Percentiles rank a stretch among this genome's conserved stretches.
Conservation (phyloP, 495 filamentous ascomycete genomes). For the Chaetomium cochliodes region DNA sequence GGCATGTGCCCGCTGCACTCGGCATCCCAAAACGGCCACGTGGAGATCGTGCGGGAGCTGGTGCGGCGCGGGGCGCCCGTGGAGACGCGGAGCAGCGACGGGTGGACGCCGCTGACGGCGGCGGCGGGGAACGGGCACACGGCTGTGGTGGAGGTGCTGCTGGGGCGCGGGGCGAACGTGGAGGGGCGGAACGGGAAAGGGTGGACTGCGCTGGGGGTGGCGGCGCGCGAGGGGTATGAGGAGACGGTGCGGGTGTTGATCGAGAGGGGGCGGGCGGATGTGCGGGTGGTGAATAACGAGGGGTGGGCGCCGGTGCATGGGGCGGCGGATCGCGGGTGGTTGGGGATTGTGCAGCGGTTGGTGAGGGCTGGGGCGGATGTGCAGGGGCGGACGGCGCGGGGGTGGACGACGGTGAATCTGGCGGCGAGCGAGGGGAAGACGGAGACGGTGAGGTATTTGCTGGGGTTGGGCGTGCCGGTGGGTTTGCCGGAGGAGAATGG, state of each 20-base stretch:
- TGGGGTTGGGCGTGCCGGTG: background rate
- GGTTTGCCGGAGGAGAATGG: background rate
- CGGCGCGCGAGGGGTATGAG: background rate
- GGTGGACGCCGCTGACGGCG: background rate
- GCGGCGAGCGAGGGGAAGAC: background rate
- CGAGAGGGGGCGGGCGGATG: background rate
- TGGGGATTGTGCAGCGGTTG: background rate
- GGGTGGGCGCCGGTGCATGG: background rate
- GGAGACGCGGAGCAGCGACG: background rate
- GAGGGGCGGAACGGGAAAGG: background rate
- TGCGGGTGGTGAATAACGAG: background rate
- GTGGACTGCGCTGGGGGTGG: background rate
- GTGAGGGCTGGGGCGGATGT: background rate
- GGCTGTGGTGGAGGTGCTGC: background rate
- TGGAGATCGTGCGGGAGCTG: background rate
- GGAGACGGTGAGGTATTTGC: background rate
- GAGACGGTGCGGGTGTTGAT: background rate
- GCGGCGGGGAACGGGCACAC: slow-evolving; percentile 1
- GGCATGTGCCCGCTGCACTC: background rate
- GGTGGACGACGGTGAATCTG: background rate
- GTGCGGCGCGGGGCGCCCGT: background rate
- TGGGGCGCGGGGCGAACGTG: background rate
- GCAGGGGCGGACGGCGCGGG: background rate
- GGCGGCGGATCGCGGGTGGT: background rate
- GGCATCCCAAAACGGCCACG: background rate